phyloP scores from a whole-genome alignment of 441 rosid species.

The Theobroma grandiflorum region DNA sequence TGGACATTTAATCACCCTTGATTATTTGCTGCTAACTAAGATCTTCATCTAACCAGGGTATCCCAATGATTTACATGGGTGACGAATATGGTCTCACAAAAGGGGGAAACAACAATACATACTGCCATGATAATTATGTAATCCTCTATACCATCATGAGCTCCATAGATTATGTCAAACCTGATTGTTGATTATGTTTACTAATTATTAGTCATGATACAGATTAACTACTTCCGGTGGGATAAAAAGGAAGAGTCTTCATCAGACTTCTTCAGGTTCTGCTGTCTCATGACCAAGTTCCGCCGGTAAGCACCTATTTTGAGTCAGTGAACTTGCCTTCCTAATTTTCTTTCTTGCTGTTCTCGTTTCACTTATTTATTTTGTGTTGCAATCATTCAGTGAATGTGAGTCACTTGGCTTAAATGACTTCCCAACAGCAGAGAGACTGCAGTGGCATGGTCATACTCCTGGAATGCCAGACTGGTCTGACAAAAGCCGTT shows the following conservation, averaged over 20 bases:
- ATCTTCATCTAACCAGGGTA: constrained; percentile 67
- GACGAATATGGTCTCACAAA: constrained; percentile 99
- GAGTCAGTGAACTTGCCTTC: not conserved
- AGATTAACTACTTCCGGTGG: constrained; percentile 92
- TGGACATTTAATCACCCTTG: not conserved
- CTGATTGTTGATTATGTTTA: constrained; percentile 22
- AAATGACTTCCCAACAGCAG: constrained; percentile 84
- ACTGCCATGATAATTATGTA: constrained; percentile 95
- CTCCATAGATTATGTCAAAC: constrained; percentile 24
- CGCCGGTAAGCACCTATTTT: constrained; percentile 62
- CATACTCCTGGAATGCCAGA: constrained; percentile 76
- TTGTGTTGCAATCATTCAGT: constrained; percentile 49
- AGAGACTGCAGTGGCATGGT: constrained; percentile 97
- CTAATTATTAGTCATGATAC: constrained; percentile 37
- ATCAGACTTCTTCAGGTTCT: constrained; percentile 81
- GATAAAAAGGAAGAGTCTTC: constrained; percentile 91
- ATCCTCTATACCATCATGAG: constrained; percentile 35
- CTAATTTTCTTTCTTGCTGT: constrained; percentile 18
- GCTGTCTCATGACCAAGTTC: constrained; percentile 79
- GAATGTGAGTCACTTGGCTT: constrained; percentile 91
- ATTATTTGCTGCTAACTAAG: constrained; percentile 21
- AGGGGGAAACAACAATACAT: constrained; percentile 96
- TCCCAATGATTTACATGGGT: constrained; percentile 96
- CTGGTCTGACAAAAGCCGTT: constrained; percentile 89
- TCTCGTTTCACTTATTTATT: constrained; percentile 25